Evolutionary conservation across 176 grass and related monocot species (phyloP), one percentile per base, ranked within the genome.

Genomic region (Chrysopogon serrulatus): DNA sequence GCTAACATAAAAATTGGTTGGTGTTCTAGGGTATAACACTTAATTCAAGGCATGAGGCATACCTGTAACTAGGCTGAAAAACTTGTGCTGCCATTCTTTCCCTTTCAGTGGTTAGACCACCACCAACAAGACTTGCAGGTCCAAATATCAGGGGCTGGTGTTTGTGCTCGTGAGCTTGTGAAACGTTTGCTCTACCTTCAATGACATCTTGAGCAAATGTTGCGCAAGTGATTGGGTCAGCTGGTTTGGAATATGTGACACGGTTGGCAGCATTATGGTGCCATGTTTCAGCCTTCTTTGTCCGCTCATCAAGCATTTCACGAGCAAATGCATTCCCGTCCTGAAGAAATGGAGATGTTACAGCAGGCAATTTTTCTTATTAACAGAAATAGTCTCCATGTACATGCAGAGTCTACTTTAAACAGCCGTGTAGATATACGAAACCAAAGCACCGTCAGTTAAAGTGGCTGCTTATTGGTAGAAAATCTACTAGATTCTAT

Each of bases 141-240:
- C 93, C 96, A 83, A 99, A 99, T 80, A 99, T 99, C 77, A 96
- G n/a, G 8, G 96, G 91, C 73, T 96, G 96, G 78, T 99, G 93
- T 39, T 95, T 96, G 81, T 99, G 96, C 40, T 94, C 89, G 67
- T 92, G 80, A 73, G 93, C 91, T 89, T 99, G 93, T 60, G 96
- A 93, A 78, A 96, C 69, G 32, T 86, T 92, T 81, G 91, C 93
- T 84, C 96, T 84, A 34, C 96, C 93, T 92, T 99, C 96, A 83
- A 99, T 85, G 24, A 99, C 93, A 16, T 99, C 96, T 86, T 96
- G 96, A 83, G 96, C 93, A 88, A 99, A 99, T 41, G 96, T 92
- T 34, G 96, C 93, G 14, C 96, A 99, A 35, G 93, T 95, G 83
- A 99, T 99, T 69, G 96, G 96, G 36, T 95, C 93, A 47, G 86